phyloP scores from a whole-genome alignment of 306 rosid species.

The Fagus crenata region DNA sequence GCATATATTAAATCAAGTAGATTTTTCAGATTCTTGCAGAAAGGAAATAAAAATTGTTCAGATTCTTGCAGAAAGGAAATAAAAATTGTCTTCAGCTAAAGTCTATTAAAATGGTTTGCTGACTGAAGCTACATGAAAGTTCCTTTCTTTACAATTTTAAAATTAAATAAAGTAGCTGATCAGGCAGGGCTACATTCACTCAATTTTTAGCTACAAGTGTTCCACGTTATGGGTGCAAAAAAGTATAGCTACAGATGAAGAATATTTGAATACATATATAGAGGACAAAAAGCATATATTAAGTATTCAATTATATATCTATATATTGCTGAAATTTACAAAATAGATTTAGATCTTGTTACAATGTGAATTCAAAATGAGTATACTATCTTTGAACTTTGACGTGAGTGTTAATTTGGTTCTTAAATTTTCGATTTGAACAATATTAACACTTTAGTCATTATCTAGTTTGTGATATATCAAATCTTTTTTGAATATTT shows the following conservation, averaged over 20 bases:
- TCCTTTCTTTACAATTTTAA: neutral
- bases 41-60: neutral
- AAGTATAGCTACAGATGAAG: neutral
- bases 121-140: neutral
- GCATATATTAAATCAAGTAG: conserved; percentile 26
- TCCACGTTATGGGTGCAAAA: neutral
- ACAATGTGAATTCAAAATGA: too few relatives aligned
- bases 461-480: too few relatives aligned
- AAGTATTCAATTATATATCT: too few relatives aligned
- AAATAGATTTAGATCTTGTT: too few relatives aligned
- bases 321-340: too few relatives aligned
- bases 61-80: neutral
- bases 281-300: neutral
- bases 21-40: neutral
- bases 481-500: too few relatives aligned
- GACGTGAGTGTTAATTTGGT: too few relatives aligned
- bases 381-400: too few relatives aligned
- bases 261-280: neutral
- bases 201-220: neutral
- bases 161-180: neutral
- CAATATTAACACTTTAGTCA: too few relatives aligned
- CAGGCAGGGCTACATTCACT: neutral
- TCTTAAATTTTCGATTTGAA: too few relatives aligned
- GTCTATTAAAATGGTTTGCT: neutral
- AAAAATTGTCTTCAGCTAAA: neutral